Base-by-base conservation (phyloP, 2,329 filamentous ascomycete species). In the Verticillium longisporum region DNA sequence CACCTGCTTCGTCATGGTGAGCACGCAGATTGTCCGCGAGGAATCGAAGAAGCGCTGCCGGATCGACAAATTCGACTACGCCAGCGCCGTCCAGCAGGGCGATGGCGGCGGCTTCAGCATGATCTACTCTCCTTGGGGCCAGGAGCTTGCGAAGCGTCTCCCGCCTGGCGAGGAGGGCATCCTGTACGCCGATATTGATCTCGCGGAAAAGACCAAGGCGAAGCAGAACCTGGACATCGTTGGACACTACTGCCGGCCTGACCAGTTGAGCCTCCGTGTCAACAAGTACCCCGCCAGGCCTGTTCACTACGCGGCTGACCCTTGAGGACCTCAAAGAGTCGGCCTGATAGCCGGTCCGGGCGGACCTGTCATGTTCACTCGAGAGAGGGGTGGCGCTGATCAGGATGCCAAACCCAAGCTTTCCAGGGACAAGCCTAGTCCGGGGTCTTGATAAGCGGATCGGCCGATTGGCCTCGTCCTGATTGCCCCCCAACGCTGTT, bases 1-100 rank as follows among this genome's bases (percentile, higher is more conserved):
- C 6, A 72, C 74, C n/a, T 73, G 72, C n/a, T 79, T 78, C 62
- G 77, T 78, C 11, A 66, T 77, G 45, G 69, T 74, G 36, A 71
- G 72, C 13, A 74, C 74, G 37, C 74, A 77, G 64, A 71, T 78
- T 55, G 62, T 78, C 41, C 77, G 73, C 32, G 73, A 77, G 65
- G 69, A 74, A 66, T 75, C 73, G 57, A 60, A 67, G n/a, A 62
- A 66, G 37, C n/a, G 66, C 58, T 50, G 65, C 63, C 6, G 63
- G 55, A 58, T 61, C 66, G 59, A 67, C 61, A 57, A 66, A 6
- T 64, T 64, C 5, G 56, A 36, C 3, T 65, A 60, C 54, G 61
- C 60, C 13, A 45, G 26, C 26, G 26, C 38, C 3, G 6, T 14
- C 15, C 6, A 45, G 38, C 54, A 34, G 31, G 38, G 57, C 10